Percentiles rank a stretch among this genome's conserved stretches.
These are phyloP conservation scores for Xylariaceae sp. DNA, from an alignment of 2,329 filamentous ascomycete genomes.

Conservation along the genomic window DNA sequence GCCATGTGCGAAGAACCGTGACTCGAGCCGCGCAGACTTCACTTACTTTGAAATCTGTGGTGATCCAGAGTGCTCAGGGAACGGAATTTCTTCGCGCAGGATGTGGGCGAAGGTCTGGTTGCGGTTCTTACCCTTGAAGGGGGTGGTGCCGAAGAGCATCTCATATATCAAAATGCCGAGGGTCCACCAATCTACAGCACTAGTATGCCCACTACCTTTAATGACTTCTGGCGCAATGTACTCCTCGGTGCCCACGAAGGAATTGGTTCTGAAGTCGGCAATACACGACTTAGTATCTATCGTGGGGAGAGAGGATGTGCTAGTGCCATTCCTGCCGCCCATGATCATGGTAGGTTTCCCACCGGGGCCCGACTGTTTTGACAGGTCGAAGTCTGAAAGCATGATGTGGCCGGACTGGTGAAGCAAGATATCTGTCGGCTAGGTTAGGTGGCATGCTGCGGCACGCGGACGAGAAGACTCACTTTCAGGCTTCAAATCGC, in stretches of 20 bases:
- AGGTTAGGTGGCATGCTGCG: constrained; percentile 25
- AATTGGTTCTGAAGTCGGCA: constrained; percentile 95
- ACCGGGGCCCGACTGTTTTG: constrained; percentile 92
- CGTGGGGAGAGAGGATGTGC: constrained; percentile 80
- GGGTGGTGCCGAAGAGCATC: constrained; percentile 97
- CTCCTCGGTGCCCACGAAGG: constrained; percentile 96
- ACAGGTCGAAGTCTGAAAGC: constrained; percentile 97
- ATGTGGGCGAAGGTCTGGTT: constrained; percentile 99
- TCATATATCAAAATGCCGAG: constrained; percentile 95
- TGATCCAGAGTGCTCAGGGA: constrained; percentile 78
- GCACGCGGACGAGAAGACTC: constrained; percentile 30
- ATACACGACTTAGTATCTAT: constrained; percentile 99
- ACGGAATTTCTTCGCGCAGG: constrained; percentile 87
- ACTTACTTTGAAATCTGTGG: constrained; percentile 89
- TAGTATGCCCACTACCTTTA: constrained; percentile 96
- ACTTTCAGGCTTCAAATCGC: constrained; percentile 98
- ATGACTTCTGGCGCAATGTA: constrained; percentile 99
- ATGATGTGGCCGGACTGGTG: constrained; percentile 99
- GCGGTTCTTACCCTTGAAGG: constrained; percentile 98
- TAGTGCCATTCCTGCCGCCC: constrained; percentile 79
- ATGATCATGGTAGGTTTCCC: constrained; percentile 98
- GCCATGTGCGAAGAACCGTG: not conserved
- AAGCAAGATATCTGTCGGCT: constrained; percentile 72
- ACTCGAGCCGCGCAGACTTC: not conserved
- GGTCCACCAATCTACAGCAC: constrained; percentile 99